phyloP scores from a whole-genome alignment of 106 monocot genomes.

The Allium sativum region DNA sequence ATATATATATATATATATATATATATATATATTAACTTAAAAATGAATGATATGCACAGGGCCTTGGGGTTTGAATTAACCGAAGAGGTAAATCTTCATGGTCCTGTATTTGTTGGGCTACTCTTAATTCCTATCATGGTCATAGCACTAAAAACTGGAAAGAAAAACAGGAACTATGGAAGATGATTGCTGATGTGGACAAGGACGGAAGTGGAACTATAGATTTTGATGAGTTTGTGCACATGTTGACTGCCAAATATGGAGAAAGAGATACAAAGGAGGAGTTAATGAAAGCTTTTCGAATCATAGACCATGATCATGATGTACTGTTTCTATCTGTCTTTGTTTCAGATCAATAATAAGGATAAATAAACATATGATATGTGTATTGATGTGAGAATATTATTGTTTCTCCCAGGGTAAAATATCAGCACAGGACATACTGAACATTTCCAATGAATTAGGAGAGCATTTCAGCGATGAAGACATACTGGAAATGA shows the following conservation, averaged over 20 bases:
- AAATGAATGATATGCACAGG: slow-evolving; percentile 24
- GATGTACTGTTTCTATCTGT: slow-evolving; percentile 36
- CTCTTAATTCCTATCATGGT: neutral
- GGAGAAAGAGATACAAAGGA: slow-evolving; percentile 78
- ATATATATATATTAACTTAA: too few relatives aligned
- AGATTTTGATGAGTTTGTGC: slow-evolving; percentile 78
- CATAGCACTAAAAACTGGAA: neutral
- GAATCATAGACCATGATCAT: slow-evolving; percentile 70
- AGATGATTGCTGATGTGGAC: slow-evolving; percentile 88
- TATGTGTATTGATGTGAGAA: neutral
- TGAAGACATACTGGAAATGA: slow-evolving; percentile 74
- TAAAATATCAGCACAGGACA: slow-evolving; percentile 68
- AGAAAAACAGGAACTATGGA: slow-evolving; percentile 46
- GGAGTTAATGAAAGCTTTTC: slow-evolving; percentile 76
- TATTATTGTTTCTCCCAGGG: slow-evolving; percentile 31
- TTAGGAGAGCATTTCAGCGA: slow-evolving; percentile 59
- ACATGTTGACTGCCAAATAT: slow-evolving; percentile 92
- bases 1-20: too few relatives aligned
- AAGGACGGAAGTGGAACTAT: slow-evolving; percentile 83
- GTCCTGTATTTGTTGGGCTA: neutral
- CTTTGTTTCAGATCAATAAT: neutral
- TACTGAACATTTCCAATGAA: slow-evolving; percentile 55
- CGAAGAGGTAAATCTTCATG: slow-evolving; percentile 40
- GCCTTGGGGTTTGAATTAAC: slow-evolving; percentile 95
- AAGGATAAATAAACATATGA: too few relatives aligned